Evolutionary conservation across 768 basidiomycete genomes (phyloP).

Genomic region (Phanerochaete sordida): DNA sequence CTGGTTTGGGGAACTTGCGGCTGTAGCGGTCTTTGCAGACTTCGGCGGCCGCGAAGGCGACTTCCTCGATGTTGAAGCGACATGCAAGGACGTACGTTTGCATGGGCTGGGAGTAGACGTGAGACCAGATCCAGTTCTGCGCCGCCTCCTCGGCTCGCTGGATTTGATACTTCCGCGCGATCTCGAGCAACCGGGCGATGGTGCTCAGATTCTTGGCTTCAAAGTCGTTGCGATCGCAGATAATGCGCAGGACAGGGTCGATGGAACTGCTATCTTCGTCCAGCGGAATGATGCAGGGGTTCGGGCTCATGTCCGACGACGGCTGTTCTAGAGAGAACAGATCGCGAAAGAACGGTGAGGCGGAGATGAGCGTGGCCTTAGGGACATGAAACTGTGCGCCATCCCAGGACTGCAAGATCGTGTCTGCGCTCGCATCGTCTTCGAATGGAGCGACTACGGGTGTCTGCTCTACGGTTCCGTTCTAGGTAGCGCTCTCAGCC

Average conservation of each 20-base stretch:
- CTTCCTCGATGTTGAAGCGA: slow-evolving; percentile 13
- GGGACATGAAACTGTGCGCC: slow-evolving; percentile 5
- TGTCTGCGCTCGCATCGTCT: neutral
- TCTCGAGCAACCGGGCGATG: slow-evolving; percentile 17
- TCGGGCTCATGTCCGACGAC: neutral
- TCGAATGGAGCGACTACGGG: neutral
- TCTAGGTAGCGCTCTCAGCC: neutral
- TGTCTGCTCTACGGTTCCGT: neutral
- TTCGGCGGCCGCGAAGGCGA: slow-evolving; percentile 13
- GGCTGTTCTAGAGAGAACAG: slow-evolving; percentile 11
- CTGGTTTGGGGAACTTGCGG: neutral
- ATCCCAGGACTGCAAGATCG: slow-evolving; percentile 2
- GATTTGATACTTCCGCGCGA: slow-evolving; percentile 23
- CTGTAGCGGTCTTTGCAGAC: neutral
- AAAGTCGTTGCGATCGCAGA: slow-evolving; percentile 14
- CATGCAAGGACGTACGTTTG: slow-evolving; percentile 17
- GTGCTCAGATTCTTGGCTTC: neutral
- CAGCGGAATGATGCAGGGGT: neutral
- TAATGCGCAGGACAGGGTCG: slow-evolving; percentile 18
- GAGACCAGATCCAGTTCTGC: slow-evolving; percentile 1
- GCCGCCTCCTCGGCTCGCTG: slow-evolving; percentile 6
- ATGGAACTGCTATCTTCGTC: slow-evolving; percentile 14
- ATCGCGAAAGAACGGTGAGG: slow-evolving; percentile 12
- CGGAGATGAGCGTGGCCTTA: neutral
- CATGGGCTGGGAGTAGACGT: slow-evolving; percentile 7